Conservation (phyloP, 1,284 basidiomycete genomes). For the Rhodotorula sp. region DNA sequence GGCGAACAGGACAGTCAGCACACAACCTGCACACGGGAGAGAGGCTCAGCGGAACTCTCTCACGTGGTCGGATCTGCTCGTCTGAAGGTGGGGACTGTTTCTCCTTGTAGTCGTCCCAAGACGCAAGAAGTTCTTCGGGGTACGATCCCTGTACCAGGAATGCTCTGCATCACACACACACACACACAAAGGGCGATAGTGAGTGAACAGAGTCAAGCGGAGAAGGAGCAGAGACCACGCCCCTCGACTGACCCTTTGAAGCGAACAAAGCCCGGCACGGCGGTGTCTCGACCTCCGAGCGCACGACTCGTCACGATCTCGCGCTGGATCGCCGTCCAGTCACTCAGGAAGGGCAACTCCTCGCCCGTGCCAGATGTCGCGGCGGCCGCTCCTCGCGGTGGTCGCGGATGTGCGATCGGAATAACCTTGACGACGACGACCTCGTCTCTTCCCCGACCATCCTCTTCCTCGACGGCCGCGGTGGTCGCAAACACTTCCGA, state of each 20-base stretch:
- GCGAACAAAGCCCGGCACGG: slow-evolving; percentile 69
- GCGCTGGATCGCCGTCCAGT: slow-evolving; percentile 69
- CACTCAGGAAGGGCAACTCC: slow-evolving; percentile 41
- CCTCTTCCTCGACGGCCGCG: slow-evolving; percentile 9
- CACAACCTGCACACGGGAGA: background rate
- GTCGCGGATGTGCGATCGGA: slow-evolving; percentile 52
- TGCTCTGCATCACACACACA: slow-evolving; percentile 51
- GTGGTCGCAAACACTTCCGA: slow-evolving; percentile 93
- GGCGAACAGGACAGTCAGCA: background rate
- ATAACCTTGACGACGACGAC: slow-evolving; percentile 80
- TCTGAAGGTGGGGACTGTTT: slow-evolving; percentile 53
- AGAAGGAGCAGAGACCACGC: background rate
- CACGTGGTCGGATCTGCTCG: slow-evolving; percentile 82
- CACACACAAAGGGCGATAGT: background rate
- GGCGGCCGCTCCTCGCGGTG: slow-evolving; percentile 21
- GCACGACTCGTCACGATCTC: slow-evolving; percentile 82
- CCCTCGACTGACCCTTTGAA: slow-evolving; percentile 59
- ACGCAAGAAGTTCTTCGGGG: slow-evolving; percentile 67
- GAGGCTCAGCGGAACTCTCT: slow-evolving; percentile 35
- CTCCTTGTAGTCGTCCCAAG: slow-evolving; percentile 82
- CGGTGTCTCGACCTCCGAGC: slow-evolving; percentile 58
- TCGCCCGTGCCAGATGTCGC: slow-evolving; percentile 35
- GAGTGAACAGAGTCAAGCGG: background rate
- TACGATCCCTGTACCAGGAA: slow-evolving; percentile 84
- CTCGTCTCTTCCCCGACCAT: slow-evolving; percentile 47